Conservation (phyloP, 225 moss, liverwort and hornwort genomes). For the Anthoceros angustus region DNA sequence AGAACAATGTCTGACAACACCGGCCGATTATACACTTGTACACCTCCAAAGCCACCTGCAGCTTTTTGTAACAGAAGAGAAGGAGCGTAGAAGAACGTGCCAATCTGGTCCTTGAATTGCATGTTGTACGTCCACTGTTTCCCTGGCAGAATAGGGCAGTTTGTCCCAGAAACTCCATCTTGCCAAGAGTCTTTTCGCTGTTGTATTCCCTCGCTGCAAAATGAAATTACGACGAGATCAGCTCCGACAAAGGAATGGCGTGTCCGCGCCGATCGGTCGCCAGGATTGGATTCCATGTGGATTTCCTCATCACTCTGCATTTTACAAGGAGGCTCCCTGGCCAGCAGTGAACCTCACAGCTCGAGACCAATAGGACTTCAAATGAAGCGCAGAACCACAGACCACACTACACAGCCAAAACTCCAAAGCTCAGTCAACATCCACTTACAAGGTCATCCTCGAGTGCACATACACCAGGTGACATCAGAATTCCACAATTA, state of each 20-base stretch:
- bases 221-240: neutral
- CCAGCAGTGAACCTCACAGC: neutral
- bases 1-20: neutral
- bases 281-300: too few relatives aligned
- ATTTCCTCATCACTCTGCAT: too few relatives aligned
- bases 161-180: conserved; percentile 39
- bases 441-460: conserved; percentile 29
- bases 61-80: conserved; percentile 36
- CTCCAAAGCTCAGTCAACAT: neutral
- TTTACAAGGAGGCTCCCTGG: too few relatives aligned
- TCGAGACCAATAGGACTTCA: neutral
- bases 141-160: conserved; percentile 37
- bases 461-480: too few relatives aligned
- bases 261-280: too few relatives aligned
- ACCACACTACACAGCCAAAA: neutral
- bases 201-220: conserved; percentile 34
- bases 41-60: conserved; percentile 37
- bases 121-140: conserved; percentile 30
- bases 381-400: neutral
- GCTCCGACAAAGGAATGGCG: neutral
- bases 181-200: conserved; percentile 40
- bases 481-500: too few relatives aligned
- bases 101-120: conserved; percentile 38
- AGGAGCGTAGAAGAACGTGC: conserved; percentile 34
- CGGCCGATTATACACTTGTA: conserved; percentile 23